Evolutionary conservation across 805 yeast genomes (phyloP), one percentile per base, ranked within the genome.

Genomic region (Yamadazyma takamatsuzukensis): DNA sequence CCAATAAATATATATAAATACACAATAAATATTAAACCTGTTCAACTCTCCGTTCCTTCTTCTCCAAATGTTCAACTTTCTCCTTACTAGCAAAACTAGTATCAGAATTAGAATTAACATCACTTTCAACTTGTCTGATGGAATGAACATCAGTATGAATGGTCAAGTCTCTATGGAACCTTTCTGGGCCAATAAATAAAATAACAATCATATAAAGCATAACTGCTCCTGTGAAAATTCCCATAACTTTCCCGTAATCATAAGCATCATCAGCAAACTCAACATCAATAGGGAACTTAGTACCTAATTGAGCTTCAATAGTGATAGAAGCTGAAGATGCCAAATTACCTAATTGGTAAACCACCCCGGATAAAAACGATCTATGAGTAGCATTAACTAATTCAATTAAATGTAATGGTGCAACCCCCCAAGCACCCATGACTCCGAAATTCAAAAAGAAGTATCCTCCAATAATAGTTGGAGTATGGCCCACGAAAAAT

Each of bases 401-500:
- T 54, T 82, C 89, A 18, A 78, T 64, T 25, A 82, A 59, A 54
- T 80, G 78, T 26, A 78, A 70, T 12, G 88, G 85, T 14, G 36
- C 66, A 29, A 81, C 74, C 40, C 88, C 87, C 83, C 85, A 82
- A 5, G 79, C 78, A 21, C 87, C 88, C 63, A 78, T 80, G 4
- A 80, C 82, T 34, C 74, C 72, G 48, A 36, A 36, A 23, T 24
- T 34, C 13, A 40, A 29, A 16, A 80, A 49, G 61, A 78, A 78
- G 56, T 80, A 80, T 5, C 61, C 77, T 1, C 80, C 78, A 18
- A 79, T 82, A 41, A 74, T 66, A 16, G 77, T 70, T 12, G 68
- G 67, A n/a, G 54, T 44, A 21, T 52, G 44, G 15, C 33, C 28
- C 16, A 37, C 54, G 48, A 72, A 76, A 3, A 78, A 78, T 65